These are phyloP conservation scores for Dalbergia cochinchinensis DNA, from an alignment of 306 rosid genomes.

Conservation along the genomic window DNA sequence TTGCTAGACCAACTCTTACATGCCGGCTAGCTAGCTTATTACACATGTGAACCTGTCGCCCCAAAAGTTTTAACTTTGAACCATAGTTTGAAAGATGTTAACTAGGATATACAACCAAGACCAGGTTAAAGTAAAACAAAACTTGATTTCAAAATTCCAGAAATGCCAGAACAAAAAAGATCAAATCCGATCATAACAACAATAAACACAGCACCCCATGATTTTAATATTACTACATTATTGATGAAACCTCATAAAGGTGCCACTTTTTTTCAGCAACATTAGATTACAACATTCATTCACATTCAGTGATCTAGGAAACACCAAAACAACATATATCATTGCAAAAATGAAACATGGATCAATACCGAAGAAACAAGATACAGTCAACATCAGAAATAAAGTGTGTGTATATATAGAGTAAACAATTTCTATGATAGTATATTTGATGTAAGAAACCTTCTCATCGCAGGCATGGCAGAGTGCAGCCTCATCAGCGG, in stretches of 20 bases:
- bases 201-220: background rate
- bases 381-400: background rate
- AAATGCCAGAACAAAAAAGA: background rate
- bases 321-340: background rate
- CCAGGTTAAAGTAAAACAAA: slow-evolving; percentile 15
- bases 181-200: slow-evolving; percentile 7
- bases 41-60: slow-evolving; percentile 91
- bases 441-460: slow-evolving; percentile 48
- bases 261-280: background rate
- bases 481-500: slow-evolving; percentile 99
- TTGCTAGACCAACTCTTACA: slow-evolving; percentile 94
- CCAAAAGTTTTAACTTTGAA: slow-evolving; percentile 40
- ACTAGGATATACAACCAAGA: slow-evolving; percentile 27
- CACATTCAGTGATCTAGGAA: slow-evolving; percentile 9
- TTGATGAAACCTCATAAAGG: slow-evolving; percentile 17
- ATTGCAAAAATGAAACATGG: background rate
- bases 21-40: slow-evolving; percentile 97
- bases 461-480: slow-evolving; percentile 93
- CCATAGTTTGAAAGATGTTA: slow-evolving; percentile 29
- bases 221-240: slow-evolving; percentile 35
- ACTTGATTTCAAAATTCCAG: slow-evolving; percentile 37
- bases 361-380: background rate
- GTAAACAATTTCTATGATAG: background rate
- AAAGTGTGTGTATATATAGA: background rate
- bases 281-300: slow-evolving; percentile 11